phyloP scores from a whole-genome alignment of 2,329 filamentous ascomycete genomes.

The Trichoderma semiorbis region DNA sequence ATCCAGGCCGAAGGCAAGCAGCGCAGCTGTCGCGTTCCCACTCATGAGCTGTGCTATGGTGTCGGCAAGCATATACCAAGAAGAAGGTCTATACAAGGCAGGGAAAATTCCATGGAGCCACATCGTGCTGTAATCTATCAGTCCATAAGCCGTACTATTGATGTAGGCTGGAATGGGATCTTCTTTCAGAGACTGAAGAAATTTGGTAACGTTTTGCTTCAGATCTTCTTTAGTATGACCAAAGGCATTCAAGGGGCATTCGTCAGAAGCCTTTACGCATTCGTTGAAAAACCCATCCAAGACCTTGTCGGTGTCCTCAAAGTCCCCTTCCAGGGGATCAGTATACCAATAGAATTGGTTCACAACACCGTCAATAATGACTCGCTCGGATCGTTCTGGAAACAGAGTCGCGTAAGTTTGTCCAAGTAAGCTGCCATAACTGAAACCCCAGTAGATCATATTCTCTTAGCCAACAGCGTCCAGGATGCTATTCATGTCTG shows the following conservation, averaged over 20 bases:
- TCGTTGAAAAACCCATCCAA: slow-evolving; percentile 35
- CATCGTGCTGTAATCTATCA: not conserved
- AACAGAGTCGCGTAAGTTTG: slow-evolving; percentile 40
- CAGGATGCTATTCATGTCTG: slow-evolving; percentile 51
- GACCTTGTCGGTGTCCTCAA: slow-evolving; percentile 30
- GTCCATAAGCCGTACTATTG: not conserved
- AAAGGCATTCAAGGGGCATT: slow-evolving; percentile 28
- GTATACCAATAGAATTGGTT: slow-evolving; percentile 36
- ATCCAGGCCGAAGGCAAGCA: not conserved
- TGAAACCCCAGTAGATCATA: slow-evolving; percentile 41
- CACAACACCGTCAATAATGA: slow-evolving; percentile 37
- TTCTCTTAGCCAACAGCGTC: slow-evolving; percentile 36
- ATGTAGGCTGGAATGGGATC: not conserved
- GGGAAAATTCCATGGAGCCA: not conserved
- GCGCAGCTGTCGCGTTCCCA: not conserved
- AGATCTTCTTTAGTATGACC: slow-evolving; percentile 31
- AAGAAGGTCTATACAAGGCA: not conserved
- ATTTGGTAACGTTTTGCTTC: not conserved
- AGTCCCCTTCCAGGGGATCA: slow-evolving; percentile 30
- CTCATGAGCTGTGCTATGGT: not conserved
- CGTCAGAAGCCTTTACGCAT: slow-evolving; percentile 40
- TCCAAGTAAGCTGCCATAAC: slow-evolving; percentile 42
- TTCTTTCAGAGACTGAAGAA: not conserved
- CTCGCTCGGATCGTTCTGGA: slow-evolving; percentile 31
- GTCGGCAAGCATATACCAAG: not conserved